These are phyloP conservation scores for Russula sp. DNA, from an alignment of 768 basidiomycete genomes.

Conservation along the genomic window DNA sequence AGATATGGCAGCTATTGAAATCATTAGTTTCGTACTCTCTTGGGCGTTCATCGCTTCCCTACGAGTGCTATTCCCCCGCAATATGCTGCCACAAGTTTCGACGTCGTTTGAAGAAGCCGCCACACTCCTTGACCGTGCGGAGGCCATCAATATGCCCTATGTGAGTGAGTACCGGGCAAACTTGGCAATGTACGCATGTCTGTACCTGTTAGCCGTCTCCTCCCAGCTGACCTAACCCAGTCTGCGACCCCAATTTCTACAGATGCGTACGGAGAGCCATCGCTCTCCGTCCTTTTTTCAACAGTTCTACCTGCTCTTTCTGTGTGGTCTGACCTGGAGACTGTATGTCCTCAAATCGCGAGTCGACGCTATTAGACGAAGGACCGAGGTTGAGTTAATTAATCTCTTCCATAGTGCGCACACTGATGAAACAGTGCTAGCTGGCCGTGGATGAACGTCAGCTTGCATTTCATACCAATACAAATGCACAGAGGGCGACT, in stretches of 20 bases:
- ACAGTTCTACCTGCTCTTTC: neutral
- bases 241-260: neutral
- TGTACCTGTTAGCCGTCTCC: neutral
- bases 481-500: neutral
- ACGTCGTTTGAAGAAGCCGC: neutral
- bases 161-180: neutral
- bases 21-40: neutral
- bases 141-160: neutral
- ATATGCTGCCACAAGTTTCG: neutral
- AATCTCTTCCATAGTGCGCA: too few relatives aligned
- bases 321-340: conserved; percentile 4
- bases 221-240: conserved; percentile 1
- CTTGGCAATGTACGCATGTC: conserved; percentile 2
- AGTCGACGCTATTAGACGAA: neutral
- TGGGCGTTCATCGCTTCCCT: neutral
- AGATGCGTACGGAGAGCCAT: conserved; percentile 8
- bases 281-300: neutral
- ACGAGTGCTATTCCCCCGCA: neutral
- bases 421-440: neutral
- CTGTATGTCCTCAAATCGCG: conserved; percentile 4
- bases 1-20: neutral
- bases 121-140: neutral
- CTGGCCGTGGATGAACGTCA: neutral
- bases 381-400: neutral
- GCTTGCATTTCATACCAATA: neutral